phyloP scores from a whole-genome alignment of 345 rosid species.

The Lenwebbia sp. region DNA sequence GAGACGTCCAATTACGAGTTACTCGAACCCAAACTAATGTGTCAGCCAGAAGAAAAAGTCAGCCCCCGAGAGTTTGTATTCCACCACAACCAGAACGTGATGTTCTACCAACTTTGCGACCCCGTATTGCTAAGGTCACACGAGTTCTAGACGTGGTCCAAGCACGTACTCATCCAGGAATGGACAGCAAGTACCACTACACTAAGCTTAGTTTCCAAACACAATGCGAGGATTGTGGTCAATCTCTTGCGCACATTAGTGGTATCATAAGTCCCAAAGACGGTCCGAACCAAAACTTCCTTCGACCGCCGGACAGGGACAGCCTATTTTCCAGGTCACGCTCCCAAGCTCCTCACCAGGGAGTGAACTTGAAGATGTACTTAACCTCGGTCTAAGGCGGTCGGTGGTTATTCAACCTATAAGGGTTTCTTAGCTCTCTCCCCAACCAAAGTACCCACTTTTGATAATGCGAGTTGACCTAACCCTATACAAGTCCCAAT shows the following conservation, averaged over 20 bases:
- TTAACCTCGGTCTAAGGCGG: not conserved
- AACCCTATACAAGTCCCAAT: not conserved
- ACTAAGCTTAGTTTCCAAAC: not conserved
- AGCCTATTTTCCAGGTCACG: not conserved
- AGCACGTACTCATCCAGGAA: not conserved
- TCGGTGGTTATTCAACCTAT: not conserved
- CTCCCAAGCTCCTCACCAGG: not conserved
- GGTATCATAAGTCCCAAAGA: not conserved
- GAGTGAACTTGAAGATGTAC: not conserved
- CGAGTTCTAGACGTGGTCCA: not conserved
- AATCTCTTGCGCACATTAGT: not conserved
- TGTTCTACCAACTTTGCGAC: not conserved
- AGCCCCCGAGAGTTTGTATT: not conserved
- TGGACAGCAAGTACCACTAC: not conserved
- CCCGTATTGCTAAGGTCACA: not conserved
- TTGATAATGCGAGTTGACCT: not conserved
- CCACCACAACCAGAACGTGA: not conserved
- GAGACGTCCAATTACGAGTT: not conserved
- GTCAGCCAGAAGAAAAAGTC: not conserved
- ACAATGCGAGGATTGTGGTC: not conserved
- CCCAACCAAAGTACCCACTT: not conserved
- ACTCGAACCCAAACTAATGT: not conserved
- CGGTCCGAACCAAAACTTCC: not conserved
- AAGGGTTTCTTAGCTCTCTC: not conserved
- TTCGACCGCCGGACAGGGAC: not conserved